Percentiles rank a stretch among this genome's conserved stretches.
Evolutionary conservation across 129 eudicot species (phyloP).

Genomic region (Arctium minus): DNA sequence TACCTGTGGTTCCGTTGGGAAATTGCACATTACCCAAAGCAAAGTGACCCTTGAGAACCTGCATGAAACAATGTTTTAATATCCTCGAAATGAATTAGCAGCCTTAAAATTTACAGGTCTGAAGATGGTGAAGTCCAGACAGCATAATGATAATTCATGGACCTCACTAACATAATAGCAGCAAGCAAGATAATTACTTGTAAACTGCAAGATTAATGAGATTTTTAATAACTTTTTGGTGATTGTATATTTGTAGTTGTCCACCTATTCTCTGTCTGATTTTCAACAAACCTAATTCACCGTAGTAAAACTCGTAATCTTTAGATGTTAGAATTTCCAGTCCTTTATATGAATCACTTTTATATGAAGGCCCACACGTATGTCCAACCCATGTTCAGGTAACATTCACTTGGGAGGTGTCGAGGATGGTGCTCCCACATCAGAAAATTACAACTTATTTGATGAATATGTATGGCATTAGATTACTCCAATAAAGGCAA

Average conservation of each 20-base stretch:
- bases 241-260: background rate
- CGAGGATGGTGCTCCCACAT: too few species aligned
- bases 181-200: background rate
- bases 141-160: background rate
- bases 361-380: too few species aligned
- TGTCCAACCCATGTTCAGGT: too few species aligned
- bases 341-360: too few species aligned
- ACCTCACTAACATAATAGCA: background rate
- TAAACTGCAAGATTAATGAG: background rate
- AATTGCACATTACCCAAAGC: constrained; percentile 92
- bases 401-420: too few species aligned
- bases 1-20: constrained; percentile 98
- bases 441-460: too few species aligned
- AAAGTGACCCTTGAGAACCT: constrained; percentile 98
- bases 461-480: too few species aligned
- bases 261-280: background rate
- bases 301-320: background rate
- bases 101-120: background rate
- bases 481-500: too few species aligned
- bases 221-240: background rate
- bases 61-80: constrained; percentile 9
- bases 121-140: background rate
- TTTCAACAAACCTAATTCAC: background rate
- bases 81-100: background rate
- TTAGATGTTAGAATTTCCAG: too few species aligned